A percentile compares a stretch with the other conserved stretches of the same genome.
Evolutionary conservation across 768 basidiomycete species (phyloP).

Genomic region (Strobilomyces confusus): DNA sequence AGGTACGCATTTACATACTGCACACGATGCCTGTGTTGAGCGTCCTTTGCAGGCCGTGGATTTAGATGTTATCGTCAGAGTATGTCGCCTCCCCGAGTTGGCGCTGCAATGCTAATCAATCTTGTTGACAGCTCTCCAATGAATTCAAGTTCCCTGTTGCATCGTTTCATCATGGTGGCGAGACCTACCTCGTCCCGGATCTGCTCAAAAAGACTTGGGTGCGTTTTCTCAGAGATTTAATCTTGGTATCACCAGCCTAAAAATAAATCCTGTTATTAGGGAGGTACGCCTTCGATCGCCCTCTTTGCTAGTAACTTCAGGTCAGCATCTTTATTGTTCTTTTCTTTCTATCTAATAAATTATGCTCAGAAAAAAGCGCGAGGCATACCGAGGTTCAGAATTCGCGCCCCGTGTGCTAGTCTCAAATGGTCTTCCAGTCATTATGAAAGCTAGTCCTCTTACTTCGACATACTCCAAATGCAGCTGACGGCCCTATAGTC

Average conservation of each 20-base stretch:
- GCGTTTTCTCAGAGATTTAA: neutral
- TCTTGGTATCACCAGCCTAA: neutral
- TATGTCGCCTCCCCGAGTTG: conserved; percentile 31
- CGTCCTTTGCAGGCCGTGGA: conserved; percentile 50
- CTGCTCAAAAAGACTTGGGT: conserved; percentile 69
- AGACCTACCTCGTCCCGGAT: conserved; percentile 80
- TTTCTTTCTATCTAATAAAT: neutral
- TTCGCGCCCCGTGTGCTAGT: conserved; percentile 76
- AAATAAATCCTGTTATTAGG: conserved; percentile 31
- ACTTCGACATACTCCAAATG: neutral
- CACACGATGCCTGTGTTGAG: neutral
- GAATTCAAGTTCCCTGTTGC: conserved; percentile 81
- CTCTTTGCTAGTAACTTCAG: conserved; percentile 60
- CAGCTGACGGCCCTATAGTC: conserved; percentile 34
- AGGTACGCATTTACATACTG: conserved; percentile 11
- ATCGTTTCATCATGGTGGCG: conserved; percentile 75
- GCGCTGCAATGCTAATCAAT: neutral
- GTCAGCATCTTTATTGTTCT: conserved; percentile 15
- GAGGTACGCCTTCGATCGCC: conserved; percentile 69
- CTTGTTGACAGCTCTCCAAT: conserved; percentile 55
- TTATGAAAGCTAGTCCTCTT: conserved; percentile 61
- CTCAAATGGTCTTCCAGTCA: conserved; percentile 60
- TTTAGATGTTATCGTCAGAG: conserved; percentile 65
- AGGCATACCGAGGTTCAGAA: conserved; percentile 76
- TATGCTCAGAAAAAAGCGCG: conserved; percentile 61